These are phyloP conservation scores for Rhipidocladum racemiflorum DNA, from an alignment of 176 grass and related monocot species.

Conservation along the genomic window DNA sequence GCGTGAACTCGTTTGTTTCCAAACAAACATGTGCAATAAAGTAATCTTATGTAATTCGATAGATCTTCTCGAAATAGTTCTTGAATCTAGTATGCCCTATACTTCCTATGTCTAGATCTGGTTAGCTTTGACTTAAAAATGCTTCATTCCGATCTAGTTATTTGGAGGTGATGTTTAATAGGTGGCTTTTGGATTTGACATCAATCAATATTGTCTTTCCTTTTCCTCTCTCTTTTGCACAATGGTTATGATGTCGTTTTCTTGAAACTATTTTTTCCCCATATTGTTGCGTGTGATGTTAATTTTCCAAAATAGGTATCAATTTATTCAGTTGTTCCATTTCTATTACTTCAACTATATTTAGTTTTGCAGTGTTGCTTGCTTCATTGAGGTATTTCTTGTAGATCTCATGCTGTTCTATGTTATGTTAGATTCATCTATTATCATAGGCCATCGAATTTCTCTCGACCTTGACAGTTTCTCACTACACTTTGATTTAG, in stretches of 20 bases:
- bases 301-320: not conserved
- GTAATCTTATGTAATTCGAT: slow-evolving; percentile 12
- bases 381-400: not conserved
- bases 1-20: slow-evolving; percentile 7
- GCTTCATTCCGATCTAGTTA: not conserved
- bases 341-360: slow-evolving; percentile 4
- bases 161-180: not conserved
- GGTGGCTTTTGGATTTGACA: not conserved
- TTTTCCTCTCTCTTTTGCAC: not conserved
- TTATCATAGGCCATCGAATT: not conserved
- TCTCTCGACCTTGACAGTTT: not conserved
- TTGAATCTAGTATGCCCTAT: not conserved
- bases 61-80: slow-evolving; percentile 9
- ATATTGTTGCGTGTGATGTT: not conserved
- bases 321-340: not conserved
- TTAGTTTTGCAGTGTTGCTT: slow-evolving; percentile 6
- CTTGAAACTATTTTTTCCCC: slow-evolving; percentile 11
- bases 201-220: not conserved
- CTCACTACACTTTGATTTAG: not conserved
- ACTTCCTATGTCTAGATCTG: slow-evolving; percentile 14
- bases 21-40: not conserved
- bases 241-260: not conserved
- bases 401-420: not conserved
- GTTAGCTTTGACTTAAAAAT: slow-evolving; percentile 14
- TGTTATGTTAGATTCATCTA: not conserved